phyloP scores from a whole-genome alignment of 768 basidiomycete species.

The Lactarius pseudohatsudake region DNA sequence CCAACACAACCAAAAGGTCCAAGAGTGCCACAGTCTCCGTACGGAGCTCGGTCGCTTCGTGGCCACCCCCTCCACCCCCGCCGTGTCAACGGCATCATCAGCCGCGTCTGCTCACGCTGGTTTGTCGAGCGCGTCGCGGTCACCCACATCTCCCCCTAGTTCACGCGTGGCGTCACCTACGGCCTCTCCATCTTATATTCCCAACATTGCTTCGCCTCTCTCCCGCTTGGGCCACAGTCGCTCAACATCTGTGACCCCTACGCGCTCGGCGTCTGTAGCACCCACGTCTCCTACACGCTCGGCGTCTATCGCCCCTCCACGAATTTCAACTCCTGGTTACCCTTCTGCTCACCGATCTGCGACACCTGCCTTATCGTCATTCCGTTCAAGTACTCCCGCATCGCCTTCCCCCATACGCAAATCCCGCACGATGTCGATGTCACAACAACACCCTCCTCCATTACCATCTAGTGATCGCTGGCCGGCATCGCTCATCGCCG shows the following conservation, averaged over 20 bases:
- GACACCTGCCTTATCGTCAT: constrained; percentile 21
- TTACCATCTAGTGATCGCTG: constrained; percentile 23
- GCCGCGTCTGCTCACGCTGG: constrained; percentile 27
- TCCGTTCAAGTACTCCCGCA: constrained; percentile 20
- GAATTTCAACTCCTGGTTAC: constrained; percentile 23
- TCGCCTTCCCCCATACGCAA: constrained; percentile 27
- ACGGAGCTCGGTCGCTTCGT: constrained; percentile 29
- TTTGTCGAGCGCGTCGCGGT: constrained; percentile 28
- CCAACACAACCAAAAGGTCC: constrained; percentile 31
- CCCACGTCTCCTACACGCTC: constrained; percentile 22
- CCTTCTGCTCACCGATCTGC: constrained; percentile 24
- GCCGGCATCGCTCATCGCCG: constrained; percentile 18
- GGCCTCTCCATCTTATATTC: constrained; percentile 17
- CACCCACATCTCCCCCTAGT: constrained; percentile 25
- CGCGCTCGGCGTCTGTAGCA: constrained; percentile 26
- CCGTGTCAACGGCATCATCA: constrained; percentile 21
- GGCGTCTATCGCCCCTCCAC: constrained; percentile 19
- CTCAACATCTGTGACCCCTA: constrained; percentile 22
- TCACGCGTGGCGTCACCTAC: constrained; percentile 31
- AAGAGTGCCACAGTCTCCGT: constrained; percentile 31
- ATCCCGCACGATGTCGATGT: constrained; percentile 29
- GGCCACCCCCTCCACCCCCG: constrained; percentile 18
- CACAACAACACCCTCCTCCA: constrained; percentile 17
- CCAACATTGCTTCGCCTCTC: constrained; percentile 16
- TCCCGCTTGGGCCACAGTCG: constrained; percentile 24